Evolutionary conservation across 1,284 basidiomycete species (phyloP).

Genomic region (Trichosporon sp.): DNA sequence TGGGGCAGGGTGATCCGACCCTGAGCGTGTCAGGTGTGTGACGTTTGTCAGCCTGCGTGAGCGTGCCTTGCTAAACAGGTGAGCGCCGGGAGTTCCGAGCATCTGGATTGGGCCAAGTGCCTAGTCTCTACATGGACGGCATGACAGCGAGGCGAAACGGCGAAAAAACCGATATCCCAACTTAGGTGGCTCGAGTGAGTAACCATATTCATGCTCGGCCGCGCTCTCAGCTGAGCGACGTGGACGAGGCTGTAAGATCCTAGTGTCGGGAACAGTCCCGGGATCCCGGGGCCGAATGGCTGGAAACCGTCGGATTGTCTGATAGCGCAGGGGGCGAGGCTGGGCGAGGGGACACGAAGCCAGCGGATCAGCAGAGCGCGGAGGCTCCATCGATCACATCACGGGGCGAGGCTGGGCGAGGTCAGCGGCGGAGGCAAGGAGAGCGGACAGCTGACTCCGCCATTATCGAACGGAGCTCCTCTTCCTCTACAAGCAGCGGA

Average conservation of each 20-base stretch:
- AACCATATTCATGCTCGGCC: neutral
- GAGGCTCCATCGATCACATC: neutral
- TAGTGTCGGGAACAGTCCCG: neutral
- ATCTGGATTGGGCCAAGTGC: neutral
- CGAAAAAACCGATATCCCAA: no score
- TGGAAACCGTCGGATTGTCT: neutral
- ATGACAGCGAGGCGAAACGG: no score
- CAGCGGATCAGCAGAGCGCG: neutral
- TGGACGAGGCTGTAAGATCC: no score
- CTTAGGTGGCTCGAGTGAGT: neutral
- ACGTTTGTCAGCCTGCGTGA: neutral
- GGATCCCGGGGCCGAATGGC: constrained; percentile 12
- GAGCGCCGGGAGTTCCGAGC: neutral
- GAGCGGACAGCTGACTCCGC: neutral
- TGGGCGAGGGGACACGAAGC: constrained; percentile 1
- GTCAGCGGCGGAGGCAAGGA: neutral
- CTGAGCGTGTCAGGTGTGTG: neutral
- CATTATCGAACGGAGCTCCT: constrained; percentile 10
- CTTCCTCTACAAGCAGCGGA: no score
- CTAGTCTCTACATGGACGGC: neutral
- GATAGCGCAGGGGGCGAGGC: no score
- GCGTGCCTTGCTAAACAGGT: no score
- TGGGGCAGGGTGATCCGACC: neutral
- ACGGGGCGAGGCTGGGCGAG: neutral
- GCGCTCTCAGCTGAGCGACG: no score